Percentiles rank a stretch among this genome's conserved stretches.
Conservation (phyloP, 1,284 basidiomycete genomes). For the Ustilago cynodontis region DNA sequence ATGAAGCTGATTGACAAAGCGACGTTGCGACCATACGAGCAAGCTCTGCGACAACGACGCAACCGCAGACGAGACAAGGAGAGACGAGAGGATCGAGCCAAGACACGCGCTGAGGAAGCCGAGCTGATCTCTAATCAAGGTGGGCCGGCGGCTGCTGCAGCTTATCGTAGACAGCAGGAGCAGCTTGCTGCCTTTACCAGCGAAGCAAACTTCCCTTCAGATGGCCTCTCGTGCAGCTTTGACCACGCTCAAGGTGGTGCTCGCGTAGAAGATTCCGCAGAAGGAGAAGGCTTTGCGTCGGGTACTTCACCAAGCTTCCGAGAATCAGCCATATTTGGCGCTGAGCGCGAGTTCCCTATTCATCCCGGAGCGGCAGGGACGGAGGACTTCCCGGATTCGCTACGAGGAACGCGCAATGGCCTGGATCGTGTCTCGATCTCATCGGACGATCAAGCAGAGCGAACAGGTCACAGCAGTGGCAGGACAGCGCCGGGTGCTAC, state of each 20-base stretch:
- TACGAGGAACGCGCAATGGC: slow-evolving; percentile 28
- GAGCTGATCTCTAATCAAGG: slow-evolving; percentile 45
- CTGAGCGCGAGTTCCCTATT: slow-evolving; percentile 63
- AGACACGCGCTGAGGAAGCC: slow-evolving; percentile 58
- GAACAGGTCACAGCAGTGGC: not conserved
- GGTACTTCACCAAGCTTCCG: slow-evolving; percentile 58
- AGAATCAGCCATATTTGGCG: slow-evolving; percentile 65
- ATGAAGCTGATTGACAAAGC: slow-evolving; percentile 55
- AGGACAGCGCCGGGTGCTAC: slow-evolving; percentile 5
- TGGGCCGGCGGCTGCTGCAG: slow-evolving; percentile 42
- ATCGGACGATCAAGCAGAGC: slow-evolving; percentile 39
- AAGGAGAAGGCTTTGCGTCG: slow-evolving; percentile 15
- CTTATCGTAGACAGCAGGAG: slow-evolving; percentile 46
- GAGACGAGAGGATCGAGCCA: slow-evolving; percentile 63
- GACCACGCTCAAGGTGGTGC: slow-evolving; percentile 20
- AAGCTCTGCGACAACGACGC: slow-evolving; percentile 57
- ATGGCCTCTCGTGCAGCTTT: slow-evolving; percentile 51
- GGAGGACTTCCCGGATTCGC: slow-evolving; percentile 60
- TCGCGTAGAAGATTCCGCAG: slow-evolving; percentile 1
- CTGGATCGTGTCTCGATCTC: slow-evolving; percentile 40
- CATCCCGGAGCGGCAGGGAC: slow-evolving; percentile 56
- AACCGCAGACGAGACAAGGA: slow-evolving; percentile 59
- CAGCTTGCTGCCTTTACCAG: slow-evolving; percentile 40
- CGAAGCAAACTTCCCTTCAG: slow-evolving; percentile 48
- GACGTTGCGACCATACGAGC: slow-evolving; percentile 60